phyloP scores from a whole-genome alignment of 257 asterid genomes.

The Verbena officinalis region DNA sequence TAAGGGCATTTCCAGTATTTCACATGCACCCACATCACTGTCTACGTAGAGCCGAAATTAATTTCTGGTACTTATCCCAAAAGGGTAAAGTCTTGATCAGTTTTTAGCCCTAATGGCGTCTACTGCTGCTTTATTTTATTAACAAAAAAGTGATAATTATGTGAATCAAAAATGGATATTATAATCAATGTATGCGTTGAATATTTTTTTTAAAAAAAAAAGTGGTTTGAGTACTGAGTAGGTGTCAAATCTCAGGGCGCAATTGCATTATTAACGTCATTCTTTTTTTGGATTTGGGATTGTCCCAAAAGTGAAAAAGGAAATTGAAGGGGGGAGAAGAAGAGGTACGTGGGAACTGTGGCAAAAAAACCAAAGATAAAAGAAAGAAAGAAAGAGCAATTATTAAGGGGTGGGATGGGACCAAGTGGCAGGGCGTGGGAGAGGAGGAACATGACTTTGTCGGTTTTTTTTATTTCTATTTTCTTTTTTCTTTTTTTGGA shows the following conservation, averaged over 20 bases:
- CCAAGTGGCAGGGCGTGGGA: conserved; percentile 92
- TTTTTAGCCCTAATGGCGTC: not conserved
- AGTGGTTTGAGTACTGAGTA: not conserved
- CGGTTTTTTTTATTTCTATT: conserved; percentile 72
- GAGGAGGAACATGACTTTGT: conserved; percentile 91
- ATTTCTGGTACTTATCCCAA: not conserved
- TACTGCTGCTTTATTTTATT: not conserved
- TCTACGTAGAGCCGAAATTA: not conserved
- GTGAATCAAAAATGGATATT: not conserved
- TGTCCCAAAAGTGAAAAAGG: conserved; percentile 1
- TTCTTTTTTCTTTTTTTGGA: not conserved
- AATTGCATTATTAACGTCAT: not conserved
- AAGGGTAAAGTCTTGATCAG: conserved; percentile 1
- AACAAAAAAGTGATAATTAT: not conserved
- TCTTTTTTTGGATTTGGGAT: not conserved
- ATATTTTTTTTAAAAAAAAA: not conserved
- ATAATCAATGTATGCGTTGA: not conserved
- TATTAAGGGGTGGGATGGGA: conserved; percentile 46
- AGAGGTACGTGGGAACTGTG: conserved; percentile 4
- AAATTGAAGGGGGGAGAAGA: not conserved
- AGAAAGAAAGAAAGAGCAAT: not conserved
- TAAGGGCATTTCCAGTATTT: too few species aligned
- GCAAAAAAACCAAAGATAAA: not conserved
- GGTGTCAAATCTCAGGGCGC: not conserved
- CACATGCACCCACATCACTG: too few species aligned